Conservation (phyloP, 345 rosid species). For the Physaria fendleri region DNA sequence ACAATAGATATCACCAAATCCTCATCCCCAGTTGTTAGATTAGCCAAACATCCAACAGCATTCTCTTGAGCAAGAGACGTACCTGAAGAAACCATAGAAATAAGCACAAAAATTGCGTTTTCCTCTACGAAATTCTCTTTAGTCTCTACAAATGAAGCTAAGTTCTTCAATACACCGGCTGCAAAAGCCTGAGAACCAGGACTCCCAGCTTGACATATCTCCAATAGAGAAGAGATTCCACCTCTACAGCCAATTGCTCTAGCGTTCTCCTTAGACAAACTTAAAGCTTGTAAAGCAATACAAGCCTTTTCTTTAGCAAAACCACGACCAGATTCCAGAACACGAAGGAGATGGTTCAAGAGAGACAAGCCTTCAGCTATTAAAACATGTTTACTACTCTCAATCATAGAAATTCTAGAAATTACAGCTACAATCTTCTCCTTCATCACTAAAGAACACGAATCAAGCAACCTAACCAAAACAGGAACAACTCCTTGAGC, state of each 20-base stretch:
- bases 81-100: slow-evolving; percentile 58
- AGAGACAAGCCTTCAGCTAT: slow-evolving; percentile 69
- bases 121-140: slow-evolving; percentile 75
- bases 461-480: slow-evolving; percentile 60
- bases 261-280: slow-evolving; percentile 67
- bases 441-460: slow-evolving; percentile 49
- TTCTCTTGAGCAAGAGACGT: slow-evolving; percentile 73
- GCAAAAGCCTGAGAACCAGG: slow-evolving; percentile 85
- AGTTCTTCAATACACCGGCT: slow-evolving; percentile 70
- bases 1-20: slow-evolving; percentile 53
- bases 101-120: slow-evolving; percentile 50
- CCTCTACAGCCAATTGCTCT: slow-evolving; percentile 84
- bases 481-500: slow-evolving; percentile 89
- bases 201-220: slow-evolving; percentile 75
- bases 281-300: slow-evolving; percentile 65
- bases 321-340: slow-evolving; percentile 81
- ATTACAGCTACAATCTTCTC: slow-evolving; percentile 72
- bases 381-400: slow-evolving; percentile 72
- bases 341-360: slow-evolving; percentile 66
- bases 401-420: slow-evolving; percentile 63
- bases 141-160: slow-evolving; percentile 51
- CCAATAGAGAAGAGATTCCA: slow-evolving; percentile 70
- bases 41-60: slow-evolving; percentile 67
- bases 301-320: slow-evolving; percentile 84
- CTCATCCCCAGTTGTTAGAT: slow-evolving; percentile 50